A percentile compares a stretch with the other conserved stretches of the same genome.
These are phyloP conservation scores for Stemphylium beticola DNA, from an alignment of 2,329 filamentous ascomycete genomes.

Conservation along the genomic window DNA sequence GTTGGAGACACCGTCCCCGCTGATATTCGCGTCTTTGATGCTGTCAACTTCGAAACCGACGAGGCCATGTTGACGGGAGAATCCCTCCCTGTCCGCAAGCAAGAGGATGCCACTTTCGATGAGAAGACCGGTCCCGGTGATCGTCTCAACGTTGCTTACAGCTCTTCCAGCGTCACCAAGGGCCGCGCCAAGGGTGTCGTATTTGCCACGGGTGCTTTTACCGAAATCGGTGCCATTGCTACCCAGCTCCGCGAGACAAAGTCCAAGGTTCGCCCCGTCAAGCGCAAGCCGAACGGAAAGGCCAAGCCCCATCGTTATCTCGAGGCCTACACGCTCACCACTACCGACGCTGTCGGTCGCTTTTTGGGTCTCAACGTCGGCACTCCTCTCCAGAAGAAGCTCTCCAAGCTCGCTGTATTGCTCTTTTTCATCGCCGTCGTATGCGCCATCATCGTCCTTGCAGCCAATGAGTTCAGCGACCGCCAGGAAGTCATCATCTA, in stretches of 20 bases:
- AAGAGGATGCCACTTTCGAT: slow-evolving; percentile 60
- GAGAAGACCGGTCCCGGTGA: slow-evolving; percentile 67
- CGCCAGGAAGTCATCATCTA: slow-evolving; percentile 49
- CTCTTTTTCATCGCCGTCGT: slow-evolving; percentile 21
- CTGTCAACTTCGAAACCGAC: slow-evolving; percentile 77
- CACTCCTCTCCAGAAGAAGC: slow-evolving; percentile 47
- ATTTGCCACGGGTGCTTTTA: slow-evolving; percentile 71
- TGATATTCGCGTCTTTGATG: slow-evolving; percentile 63
- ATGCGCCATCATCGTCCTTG: slow-evolving; percentile 44
- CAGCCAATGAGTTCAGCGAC: slow-evolving; percentile 45
- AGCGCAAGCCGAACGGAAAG: slow-evolving; percentile 46
- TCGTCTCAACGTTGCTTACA: slow-evolving; percentile 72
- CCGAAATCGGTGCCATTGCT: slow-evolving; percentile 76
- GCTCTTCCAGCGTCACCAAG: slow-evolving; percentile 46
- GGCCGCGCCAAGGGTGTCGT: slow-evolving; percentile 72
- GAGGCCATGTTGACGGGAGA: slow-evolving; percentile 74
- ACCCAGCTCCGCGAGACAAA: slow-evolving; percentile 65
- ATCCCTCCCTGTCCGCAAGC: slow-evolving; percentile 70
- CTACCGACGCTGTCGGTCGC: slow-evolving; percentile 43
- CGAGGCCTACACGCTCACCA: slow-evolving; percentile 59
- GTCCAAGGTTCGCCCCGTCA: slow-evolving; percentile 46
- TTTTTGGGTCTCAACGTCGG: slow-evolving; percentile 51
- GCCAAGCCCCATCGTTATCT: slow-evolving; percentile 47
- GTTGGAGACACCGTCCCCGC: slow-evolving; percentile 73
- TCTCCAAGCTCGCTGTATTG: slow-evolving; percentile 41